These are phyloP conservation scores for Camellia japonica DNA, from an alignment of 148 eudicot species.

Conservation along the genomic window DNA sequence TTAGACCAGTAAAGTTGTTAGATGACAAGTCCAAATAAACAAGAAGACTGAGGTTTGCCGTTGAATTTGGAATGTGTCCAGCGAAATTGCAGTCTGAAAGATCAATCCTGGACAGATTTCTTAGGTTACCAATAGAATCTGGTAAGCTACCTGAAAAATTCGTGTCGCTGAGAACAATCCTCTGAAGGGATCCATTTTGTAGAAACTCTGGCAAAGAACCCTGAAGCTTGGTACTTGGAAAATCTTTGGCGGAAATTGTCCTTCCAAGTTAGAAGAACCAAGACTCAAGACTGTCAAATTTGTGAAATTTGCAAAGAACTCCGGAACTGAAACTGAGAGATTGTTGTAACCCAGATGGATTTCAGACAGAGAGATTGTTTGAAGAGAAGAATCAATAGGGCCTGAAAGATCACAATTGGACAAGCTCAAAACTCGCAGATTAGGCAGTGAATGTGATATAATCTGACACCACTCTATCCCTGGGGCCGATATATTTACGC, in stretches of 20 bases:
- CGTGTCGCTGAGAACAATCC: slow-evolving; percentile 22
- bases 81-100: slow-evolving; percentile 26
- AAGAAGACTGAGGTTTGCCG: slow-evolving; percentile 27
- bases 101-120: slow-evolving; percentile 26
- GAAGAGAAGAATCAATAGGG: slow-evolving; percentile 11
- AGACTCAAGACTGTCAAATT: slow-evolving; percentile 11
- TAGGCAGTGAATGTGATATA: slow-evolving; percentile 15
- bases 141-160: slow-evolving; percentile 37
- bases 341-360: slow-evolving; percentile 12
- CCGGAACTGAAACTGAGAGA: slow-evolving; percentile 6
- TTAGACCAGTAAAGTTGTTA: slow-evolving; percentile 28
- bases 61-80: slow-evolving; percentile 33
- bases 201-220: slow-evolving; percentile 29
- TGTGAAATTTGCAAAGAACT: not conserved
- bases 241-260: slow-evolving; percentile 7
- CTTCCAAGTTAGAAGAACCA: not conserved
- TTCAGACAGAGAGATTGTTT: not conserved
- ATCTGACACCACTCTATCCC: slow-evolving; percentile 11
- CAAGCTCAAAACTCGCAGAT: slow-evolving; percentile 19
- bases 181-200: slow-evolving; percentile 17
- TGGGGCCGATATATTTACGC: slow-evolving; percentile 12
- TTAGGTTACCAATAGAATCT: slow-evolving; percentile 27
- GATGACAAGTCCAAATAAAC: slow-evolving; percentile 31
- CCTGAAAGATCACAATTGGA: not conserved
- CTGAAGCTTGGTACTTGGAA: slow-evolving; percentile 1